Evolutionary conservation across 2,329 filamentous ascomycete species (phyloP), one percentile per base, ranked within the genome.

Genomic region (Myotisia sp.): DNA sequence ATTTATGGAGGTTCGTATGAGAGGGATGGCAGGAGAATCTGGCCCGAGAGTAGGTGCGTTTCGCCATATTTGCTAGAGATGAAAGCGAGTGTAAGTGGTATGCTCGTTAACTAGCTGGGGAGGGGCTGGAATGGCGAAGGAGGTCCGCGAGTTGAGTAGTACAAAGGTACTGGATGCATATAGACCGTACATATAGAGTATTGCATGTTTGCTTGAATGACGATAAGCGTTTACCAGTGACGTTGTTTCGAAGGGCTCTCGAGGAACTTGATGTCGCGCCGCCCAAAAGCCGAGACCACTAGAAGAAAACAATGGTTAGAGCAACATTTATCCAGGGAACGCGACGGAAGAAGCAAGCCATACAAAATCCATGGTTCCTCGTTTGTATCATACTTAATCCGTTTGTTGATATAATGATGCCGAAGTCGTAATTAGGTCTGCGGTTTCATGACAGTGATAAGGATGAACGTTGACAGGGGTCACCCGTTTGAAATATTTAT

Each of bases 231-330:
- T 75, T 68, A 42, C 70, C 67, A 16, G 71, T 67, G 43, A 69
- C 67, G 48, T 68, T 67, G 39, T 62, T 54, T 23, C 59, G 58
- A 34, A 62, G 59, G 52, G 64, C 62, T 53, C 67, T 70, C 43
- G 51, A 49, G 26, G 60, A 51, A 42, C 57, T 49, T 33, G 55
- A 50, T 44, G 64, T 63, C 36, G 62, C 58, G 47, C 70, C 69
- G 51, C 71, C 71, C 44, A 77, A 65, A 46, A 77, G 62, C 52
- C 72, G 67, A 52, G 70, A 68, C 66, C 69, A 74, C 70, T 74
- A 45, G 26, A 29, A 7, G 19, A 6, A 18, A n/a, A 27, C 17
- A 33, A 31, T 17, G 26, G 19, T 28, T 13, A n/a, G 33, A 29
- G 6, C 10, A n/a, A 21, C 7, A n/a, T 24, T 44, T 34, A 44